Percentiles rank a stretch among this genome's conserved stretches.
phyloP scores from a whole-genome alignment of 2,329 filamentous ascomycete genomes.

The Penicillium sp. region DNA sequence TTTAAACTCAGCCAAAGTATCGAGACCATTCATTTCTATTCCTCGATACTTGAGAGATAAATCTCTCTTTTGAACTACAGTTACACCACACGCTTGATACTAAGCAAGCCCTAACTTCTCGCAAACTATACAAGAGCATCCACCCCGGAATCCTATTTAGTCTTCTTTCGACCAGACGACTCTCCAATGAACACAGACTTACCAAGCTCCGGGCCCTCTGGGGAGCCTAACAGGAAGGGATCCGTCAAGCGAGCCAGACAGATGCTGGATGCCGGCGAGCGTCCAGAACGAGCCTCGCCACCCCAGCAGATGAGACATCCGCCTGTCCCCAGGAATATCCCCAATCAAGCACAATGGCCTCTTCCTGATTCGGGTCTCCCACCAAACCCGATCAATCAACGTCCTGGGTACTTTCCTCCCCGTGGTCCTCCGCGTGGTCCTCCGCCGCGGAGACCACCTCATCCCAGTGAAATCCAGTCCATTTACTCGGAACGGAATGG shows the following conservation, averaged over 20 bases:
- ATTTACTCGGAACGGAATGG: constrained; percentile 35
- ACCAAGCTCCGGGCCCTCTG: constrained; percentile 11
- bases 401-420: constrained; percentile 28
- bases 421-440: constrained; percentile 33
- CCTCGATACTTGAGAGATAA: background rate
- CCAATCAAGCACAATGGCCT: constrained; percentile 48
- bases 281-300: constrained; percentile 19
- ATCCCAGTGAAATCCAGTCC: constrained; percentile 39
- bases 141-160: background rate
- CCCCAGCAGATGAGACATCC: constrained; percentile 7
- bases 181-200: constrained; percentile 23
- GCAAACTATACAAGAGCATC: background rate
- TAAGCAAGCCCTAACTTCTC: constrained; percentile 1
- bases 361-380: constrained; percentile 34
- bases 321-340: constrained; percentile 21
- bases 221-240: constrained; percentile 25
- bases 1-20: constrained; percentile 13
- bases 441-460: constrained; percentile 41
- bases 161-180: background rate
- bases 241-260: constrained; percentile 39
- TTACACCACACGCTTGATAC: constrained; percentile 10
- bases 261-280: constrained; percentile 33
- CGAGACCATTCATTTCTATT: constrained; percentile 1
- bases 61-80: background rate
- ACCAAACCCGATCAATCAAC: constrained; percentile 24